These are phyloP conservation scores for Colletotrichum sp. DNA, from an alignment of 2,329 filamentous ascomycete genomes.

Conservation along the genomic window DNA sequence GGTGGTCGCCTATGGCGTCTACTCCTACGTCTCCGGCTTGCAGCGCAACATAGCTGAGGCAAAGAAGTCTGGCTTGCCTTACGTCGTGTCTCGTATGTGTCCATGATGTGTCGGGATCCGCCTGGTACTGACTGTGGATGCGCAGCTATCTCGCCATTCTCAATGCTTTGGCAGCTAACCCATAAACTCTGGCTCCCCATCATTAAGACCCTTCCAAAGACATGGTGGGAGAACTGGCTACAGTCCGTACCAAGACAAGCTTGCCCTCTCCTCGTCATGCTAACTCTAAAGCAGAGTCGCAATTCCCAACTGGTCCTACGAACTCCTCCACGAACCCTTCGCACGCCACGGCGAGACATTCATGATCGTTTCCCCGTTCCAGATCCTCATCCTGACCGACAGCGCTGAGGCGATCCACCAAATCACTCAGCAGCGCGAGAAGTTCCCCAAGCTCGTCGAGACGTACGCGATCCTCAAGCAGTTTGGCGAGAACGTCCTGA, in stretches of 20 bases:
- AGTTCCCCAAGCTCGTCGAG: slow-evolving; percentile 72
- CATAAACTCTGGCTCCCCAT: slow-evolving; percentile 59
- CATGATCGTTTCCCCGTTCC: slow-evolving; percentile 64
- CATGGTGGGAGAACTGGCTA: slow-evolving; percentile 63
- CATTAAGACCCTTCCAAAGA: slow-evolving; percentile 58
- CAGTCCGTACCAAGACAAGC: slow-evolving; percentile 49
- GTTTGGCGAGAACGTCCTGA: slow-evolving; percentile 76
- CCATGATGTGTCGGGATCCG: not conserved
- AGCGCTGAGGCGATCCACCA: slow-evolving; percentile 71
- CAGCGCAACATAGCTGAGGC: slow-evolving; percentile 53
- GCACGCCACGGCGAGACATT: slow-evolving; percentile 67
- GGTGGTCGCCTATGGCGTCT: slow-evolving; percentile 37
- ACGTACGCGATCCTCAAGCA: slow-evolving; percentile 58
- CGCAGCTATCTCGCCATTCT: slow-evolving; percentile 54
- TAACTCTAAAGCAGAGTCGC: slow-evolving; percentile 47
- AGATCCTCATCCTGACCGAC: slow-evolving; percentile 59
- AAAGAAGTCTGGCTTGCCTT: slow-evolving; percentile 56
- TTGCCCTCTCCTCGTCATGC: not conserved
- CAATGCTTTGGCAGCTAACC: slow-evolving; percentile 60
- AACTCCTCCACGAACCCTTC: slow-evolving; percentile 62
- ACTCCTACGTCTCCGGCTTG: slow-evolving; percentile 37
- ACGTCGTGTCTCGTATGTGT: slow-evolving; percentile 58
- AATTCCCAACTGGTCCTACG: slow-evolving; percentile 65
- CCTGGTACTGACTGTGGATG: not conserved
- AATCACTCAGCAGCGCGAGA: slow-evolving; percentile 68